Percentiles rank a stretch among this genome's conserved stretches.
phyloP scores from a whole-genome alignment of 352 stramenopile species.

The Aphanomyces euteiches region DNA sequence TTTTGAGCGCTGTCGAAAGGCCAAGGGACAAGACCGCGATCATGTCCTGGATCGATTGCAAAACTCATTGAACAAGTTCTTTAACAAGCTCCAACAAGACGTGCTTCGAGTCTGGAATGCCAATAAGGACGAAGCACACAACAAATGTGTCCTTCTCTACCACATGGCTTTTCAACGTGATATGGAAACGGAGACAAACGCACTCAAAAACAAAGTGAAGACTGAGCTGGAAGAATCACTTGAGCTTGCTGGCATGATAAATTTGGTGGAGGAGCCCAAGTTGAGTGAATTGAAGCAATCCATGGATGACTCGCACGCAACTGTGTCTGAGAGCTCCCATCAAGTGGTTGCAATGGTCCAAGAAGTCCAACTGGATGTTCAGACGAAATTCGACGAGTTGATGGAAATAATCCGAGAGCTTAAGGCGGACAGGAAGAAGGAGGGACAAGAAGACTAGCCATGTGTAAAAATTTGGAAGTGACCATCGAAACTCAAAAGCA shows the following conservation, averaged over 20 bases:
- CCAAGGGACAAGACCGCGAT: neutral
- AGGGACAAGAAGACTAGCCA: too few species aligned
- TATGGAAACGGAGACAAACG: neutral
- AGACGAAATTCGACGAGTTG: conserved; percentile 20
- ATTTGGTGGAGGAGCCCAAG: conserved; percentile 7
- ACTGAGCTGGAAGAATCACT: neutral
- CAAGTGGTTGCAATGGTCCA: neutral
- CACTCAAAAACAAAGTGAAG: neutral
- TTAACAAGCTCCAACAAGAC: conserved; percentile 1
- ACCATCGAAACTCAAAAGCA: too few species aligned
- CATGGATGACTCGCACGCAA: neutral
- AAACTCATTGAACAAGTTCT: neutral
- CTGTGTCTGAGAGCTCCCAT: neutral
- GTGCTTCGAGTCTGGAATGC: neutral
- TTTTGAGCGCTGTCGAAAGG: neutral
- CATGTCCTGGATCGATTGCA: conserved; percentile 1
- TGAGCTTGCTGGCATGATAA: neutral
- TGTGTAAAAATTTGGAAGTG: too few species aligned
- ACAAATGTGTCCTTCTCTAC: conserved; percentile 10
- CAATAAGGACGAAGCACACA: conserved; percentile 3
- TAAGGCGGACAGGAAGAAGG: neutral
- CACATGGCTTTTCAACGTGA: conserved; percentile 6
- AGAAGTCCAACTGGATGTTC: neutral
- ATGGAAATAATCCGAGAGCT: neutral
- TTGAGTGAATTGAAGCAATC: conserved; percentile 1